phyloP scores from a whole-genome alignment of 352 stramenopile genomes.

The Halophytophthora polymorphica region DNA sequence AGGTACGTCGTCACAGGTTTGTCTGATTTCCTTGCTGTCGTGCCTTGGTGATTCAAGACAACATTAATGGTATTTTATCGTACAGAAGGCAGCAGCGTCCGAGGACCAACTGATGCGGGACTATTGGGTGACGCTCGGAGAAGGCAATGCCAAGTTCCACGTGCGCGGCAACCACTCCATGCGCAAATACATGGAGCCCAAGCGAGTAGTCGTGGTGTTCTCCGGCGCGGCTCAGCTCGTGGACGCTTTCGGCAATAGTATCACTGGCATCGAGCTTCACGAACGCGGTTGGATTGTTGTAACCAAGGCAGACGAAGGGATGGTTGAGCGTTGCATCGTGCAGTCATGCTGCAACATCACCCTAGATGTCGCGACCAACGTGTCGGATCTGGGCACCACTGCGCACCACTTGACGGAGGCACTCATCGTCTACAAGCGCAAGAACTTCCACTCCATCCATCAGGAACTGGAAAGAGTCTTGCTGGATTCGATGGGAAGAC shows the following conservation, averaged over 20 bases:
- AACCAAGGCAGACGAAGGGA: background rate
- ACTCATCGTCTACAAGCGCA: background rate
- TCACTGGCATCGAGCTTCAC: background rate
- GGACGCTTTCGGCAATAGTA: background rate
- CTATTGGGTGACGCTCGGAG: background rate
- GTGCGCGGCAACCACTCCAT: background rate
- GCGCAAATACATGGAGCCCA: conserved; percentile 5
- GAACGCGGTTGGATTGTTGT: conserved; percentile 4
- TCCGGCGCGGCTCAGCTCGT: background rate
- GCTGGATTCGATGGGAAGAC: no score
- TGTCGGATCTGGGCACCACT: background rate
- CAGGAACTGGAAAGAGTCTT: background rate
- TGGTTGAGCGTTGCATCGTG: background rate
- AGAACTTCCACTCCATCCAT: background rate
- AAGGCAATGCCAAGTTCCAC: background rate
- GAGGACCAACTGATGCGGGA: background rate
- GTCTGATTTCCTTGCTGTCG: background rate
- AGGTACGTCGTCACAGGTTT: background rate
- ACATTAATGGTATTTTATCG: background rate
- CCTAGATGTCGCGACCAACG: background rate
- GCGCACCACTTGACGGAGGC: background rate
- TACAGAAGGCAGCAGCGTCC: background rate
- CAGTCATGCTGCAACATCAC: background rate
- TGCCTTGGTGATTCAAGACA: background rate
- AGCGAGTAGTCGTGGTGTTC: background rate